Percentiles rank a stretch among this genome's conserved stretches.
Evolutionary conservation across 495 filamentous ascomycete species (phyloP).

Genomic region (Penicillium parvum): DNA sequence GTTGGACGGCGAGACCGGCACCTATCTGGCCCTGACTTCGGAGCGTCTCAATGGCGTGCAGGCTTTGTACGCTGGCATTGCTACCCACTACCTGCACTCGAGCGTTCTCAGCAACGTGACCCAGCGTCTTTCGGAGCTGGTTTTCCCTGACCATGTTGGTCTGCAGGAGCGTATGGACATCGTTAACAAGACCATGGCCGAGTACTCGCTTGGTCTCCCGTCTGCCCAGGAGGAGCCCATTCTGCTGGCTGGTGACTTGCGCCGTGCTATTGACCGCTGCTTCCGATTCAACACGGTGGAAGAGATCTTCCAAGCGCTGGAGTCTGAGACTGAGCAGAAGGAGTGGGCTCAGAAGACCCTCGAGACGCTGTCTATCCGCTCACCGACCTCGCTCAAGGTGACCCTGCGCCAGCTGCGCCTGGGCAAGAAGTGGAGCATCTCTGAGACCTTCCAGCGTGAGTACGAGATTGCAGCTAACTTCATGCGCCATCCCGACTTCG

Average conservation of each 20-base stretch:
- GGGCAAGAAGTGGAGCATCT: slow-evolving; percentile 69
- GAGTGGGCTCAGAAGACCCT: slow-evolving; percentile 75
- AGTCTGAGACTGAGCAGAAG: slow-evolving; percentile 50
- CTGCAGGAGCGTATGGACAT: slow-evolving; percentile 57
- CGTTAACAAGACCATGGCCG: slow-evolving; percentile 85
- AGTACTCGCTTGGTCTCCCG: slow-evolving; percentile 80
- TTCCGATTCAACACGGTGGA: slow-evolving; percentile 63
- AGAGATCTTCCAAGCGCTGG: slow-evolving; percentile 64
- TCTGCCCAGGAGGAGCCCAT: slow-evolving; percentile 57
- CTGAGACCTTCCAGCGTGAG: slow-evolving; percentile 78
- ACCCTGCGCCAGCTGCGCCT: slow-evolving; percentile 74
- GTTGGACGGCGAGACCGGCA: slow-evolving; percentile 77
- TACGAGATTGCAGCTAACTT: slow-evolving; percentile 73
- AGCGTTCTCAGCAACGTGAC: slow-evolving; percentile 75
- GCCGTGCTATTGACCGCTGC: slow-evolving; percentile 79
- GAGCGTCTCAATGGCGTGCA: slow-evolving; percentile 75
- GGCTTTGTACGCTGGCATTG: slow-evolving; percentile 75
- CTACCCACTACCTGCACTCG: slow-evolving; percentile 93
- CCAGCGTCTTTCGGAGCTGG: slow-evolving; percentile 78
- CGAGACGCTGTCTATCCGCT: slow-evolving; percentile 64
- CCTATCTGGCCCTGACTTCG: slow-evolving; percentile 88
- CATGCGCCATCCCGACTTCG: slow-evolving; percentile 85
- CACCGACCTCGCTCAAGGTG: slow-evolving; percentile 80
- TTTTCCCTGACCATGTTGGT: slow-evolving; percentile 69
- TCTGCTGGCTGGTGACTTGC: slow-evolving; percentile 56